phyloP scores from a whole-genome alignment of 768 basidiomycete species.

The Rhizopogon vinicolor region DNA sequence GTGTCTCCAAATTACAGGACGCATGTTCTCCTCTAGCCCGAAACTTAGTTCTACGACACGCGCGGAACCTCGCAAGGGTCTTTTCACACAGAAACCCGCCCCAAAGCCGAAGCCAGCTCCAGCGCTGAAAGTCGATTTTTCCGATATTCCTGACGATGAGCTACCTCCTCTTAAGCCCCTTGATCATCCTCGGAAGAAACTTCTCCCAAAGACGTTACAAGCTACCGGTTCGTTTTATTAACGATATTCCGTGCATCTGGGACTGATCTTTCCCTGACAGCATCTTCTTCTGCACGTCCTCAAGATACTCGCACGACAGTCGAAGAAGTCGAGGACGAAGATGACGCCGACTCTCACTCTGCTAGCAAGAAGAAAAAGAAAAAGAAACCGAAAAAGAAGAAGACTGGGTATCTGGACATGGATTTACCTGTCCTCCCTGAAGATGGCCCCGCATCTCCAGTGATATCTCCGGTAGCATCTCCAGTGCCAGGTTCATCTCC shows the following conservation, averaged over 20 bases:
- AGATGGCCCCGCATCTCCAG: conserved; percentile 8
- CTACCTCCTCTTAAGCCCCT: conserved; percentile 3
- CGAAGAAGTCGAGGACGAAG: conserved; percentile 75
- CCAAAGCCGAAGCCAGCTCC: conserved; percentile 7
- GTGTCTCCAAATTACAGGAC: conserved; percentile 37
- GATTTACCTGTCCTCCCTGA: conserved; percentile 19
- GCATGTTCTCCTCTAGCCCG: conserved; percentile 51
- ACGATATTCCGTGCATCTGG: neutral
- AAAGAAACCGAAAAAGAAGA: conserved; percentile 75
- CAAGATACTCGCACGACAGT: conserved; percentile 42
- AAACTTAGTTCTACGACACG: conserved; percentile 37
- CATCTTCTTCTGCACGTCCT: conserved; percentile 23
- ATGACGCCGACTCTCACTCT: conserved; percentile 28
- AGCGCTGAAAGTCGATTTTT: conserved; percentile 3
- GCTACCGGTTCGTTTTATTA: conserved; percentile 8
- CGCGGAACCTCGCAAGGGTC: conserved; percentile 26
- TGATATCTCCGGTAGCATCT: conserved; percentile 15
- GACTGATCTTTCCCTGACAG: conserved; percentile 5
- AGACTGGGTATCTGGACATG: conserved; percentile 23
- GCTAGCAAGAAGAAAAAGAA: conserved; percentile 66
- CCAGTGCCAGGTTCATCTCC: conserved; percentile 5
- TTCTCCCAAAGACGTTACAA: neutral
- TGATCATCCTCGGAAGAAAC: conserved; percentile 9
- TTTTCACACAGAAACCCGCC: conserved; percentile 12
- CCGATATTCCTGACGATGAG: conserved; percentile 8